These are phyloP conservation scores for Fusarium hainanense DNA, from an alignment of 2,329 filamentous ascomycete species.

Conservation along the genomic window DNA sequence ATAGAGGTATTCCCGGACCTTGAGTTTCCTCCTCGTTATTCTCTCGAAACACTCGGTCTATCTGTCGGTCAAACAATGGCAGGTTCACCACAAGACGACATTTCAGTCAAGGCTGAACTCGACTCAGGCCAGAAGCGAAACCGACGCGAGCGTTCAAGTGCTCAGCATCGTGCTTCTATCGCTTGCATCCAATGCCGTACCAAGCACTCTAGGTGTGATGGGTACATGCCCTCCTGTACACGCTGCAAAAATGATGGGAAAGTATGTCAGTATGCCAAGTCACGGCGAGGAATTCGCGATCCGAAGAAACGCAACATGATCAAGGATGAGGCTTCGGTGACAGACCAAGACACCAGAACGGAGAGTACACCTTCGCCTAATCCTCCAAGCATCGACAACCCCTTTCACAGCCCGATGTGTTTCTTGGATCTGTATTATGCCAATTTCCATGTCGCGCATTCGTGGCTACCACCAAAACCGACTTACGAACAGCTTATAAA, in stretches of 20 bases:
- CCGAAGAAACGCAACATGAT: conserved; percentile 27
- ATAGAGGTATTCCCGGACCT: neutral
- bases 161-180: conserved; percentile 35
- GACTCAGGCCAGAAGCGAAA: conserved; percentile 15
- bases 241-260: conserved; percentile 35
- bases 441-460: conserved; percentile 41
- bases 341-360: conserved; percentile 5
- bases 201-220: conserved; percentile 41
- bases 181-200: conserved; percentile 40
- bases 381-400: conserved; percentile 2
- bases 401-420: conserved; percentile 5
- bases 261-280: conserved; percentile 32
- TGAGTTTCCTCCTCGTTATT: neutral
- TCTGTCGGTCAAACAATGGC: conserved; percentile 26
- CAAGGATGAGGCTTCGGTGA: conserved; percentile 7
- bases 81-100: conserved; percentile 9
- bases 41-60: neutral
- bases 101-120: conserved; percentile 6
- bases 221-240: conserved; percentile 27
- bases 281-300: conserved; percentile 37
- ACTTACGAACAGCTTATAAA: conserved; percentile 16
- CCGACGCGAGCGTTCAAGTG: conserved; percentile 23
- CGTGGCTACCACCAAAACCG: conserved; percentile 39
- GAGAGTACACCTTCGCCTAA: conserved; percentile 25
- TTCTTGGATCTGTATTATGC: conserved; percentile 40